Conservation (phyloP, 139 green algal species). For the Micractinium sp. region DNA sequence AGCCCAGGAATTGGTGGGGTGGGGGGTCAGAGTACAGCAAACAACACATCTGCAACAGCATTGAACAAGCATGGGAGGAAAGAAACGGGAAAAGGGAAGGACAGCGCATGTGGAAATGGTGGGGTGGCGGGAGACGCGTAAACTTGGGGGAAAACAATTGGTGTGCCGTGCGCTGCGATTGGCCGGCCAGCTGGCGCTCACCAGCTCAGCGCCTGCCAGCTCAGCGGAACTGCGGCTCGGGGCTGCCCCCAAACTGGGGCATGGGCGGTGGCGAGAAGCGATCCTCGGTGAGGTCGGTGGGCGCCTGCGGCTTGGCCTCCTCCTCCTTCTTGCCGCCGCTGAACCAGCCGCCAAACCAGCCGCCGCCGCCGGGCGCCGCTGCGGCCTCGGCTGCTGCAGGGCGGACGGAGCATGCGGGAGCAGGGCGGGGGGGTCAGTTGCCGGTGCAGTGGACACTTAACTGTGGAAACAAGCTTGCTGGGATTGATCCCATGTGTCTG, state of each 20-base stretch:
- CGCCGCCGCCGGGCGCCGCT: slow-evolving; percentile 18
- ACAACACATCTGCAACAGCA: neutral
- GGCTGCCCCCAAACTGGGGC: slow-evolving; percentile 49
- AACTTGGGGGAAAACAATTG: neutral
- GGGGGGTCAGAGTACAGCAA: too few species aligned
- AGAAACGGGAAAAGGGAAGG: neutral
- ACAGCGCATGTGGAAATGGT: too few species aligned
- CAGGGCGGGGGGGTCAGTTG: neutral
- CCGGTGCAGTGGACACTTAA: neutral
- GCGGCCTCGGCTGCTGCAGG: neutral
- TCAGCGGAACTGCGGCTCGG: slow-evolving; percentile 47
- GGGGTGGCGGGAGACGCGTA: too few species aligned
- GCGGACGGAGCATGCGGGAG: neutral
- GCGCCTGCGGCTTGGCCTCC: neutral
- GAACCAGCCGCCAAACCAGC: slow-evolving; percentile 52
- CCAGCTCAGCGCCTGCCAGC: neutral
- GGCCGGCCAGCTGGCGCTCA: too few species aligned
- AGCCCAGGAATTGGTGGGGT: neutral
- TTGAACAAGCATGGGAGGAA: neutral
- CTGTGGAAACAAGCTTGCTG: neutral
- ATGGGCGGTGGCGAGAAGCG: slow-evolving; percentile 63
- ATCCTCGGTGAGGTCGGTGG: slow-evolving; percentile 53
- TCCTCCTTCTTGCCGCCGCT: slow-evolving; percentile 44
- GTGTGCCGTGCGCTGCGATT: neutral
- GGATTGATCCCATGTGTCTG: too few species aligned